Evolutionary conservation across 192 early-diverging fungal genomes (phyloP).

Genomic region (Podila clonocystis): DNA sequence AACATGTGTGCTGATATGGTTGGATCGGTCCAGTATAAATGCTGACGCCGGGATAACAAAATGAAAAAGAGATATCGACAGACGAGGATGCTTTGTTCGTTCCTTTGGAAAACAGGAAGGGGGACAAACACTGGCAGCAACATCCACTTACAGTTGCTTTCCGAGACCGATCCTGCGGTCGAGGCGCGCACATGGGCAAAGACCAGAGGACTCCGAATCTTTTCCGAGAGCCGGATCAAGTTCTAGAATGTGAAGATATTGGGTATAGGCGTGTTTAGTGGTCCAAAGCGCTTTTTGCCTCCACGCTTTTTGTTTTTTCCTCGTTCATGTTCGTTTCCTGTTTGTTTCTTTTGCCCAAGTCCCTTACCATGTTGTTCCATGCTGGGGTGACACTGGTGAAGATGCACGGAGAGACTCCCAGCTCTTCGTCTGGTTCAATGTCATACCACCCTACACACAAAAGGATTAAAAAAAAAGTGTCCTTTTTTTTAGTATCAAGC

Average conservation of each 20-base stretch:
- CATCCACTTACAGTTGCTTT: conserved; percentile 72
- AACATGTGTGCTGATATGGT: too few species aligned
- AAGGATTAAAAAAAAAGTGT: neutral
- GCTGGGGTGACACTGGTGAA: conserved; percentile 85
- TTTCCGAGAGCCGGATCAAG: conserved; percentile 76
- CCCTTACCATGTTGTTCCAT: conserved; percentile 73
- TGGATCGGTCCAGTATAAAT: neutral
- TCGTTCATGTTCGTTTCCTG: neutral
- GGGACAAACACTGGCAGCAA: neutral
- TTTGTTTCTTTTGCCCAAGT: neutral
- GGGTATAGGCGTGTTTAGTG: conserved; percentile 6
- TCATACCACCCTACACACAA: conserved; percentile 69
- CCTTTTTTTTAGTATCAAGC: neutral
- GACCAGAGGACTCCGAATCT: conserved; percentile 76
- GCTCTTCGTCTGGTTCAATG: conserved; percentile 55
- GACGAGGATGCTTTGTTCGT: neutral
- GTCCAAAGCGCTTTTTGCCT: neutral
- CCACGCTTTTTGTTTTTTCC: neutral
- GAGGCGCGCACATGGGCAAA: conserved; percentile 87
- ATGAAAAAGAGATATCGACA: neutral
- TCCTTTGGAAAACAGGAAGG: neutral
- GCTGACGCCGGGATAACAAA: neutral
- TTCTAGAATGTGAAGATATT: conserved; percentile 39
- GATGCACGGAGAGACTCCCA: conserved; percentile 67
- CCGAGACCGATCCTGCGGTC: conserved; percentile 75